Percentiles rank a stretch among this genome's conserved stretches.
phyloP scores from a whole-genome alignment of 2,329 filamentous ascomycete genomes.

The Epichloe sibirici region DNA sequence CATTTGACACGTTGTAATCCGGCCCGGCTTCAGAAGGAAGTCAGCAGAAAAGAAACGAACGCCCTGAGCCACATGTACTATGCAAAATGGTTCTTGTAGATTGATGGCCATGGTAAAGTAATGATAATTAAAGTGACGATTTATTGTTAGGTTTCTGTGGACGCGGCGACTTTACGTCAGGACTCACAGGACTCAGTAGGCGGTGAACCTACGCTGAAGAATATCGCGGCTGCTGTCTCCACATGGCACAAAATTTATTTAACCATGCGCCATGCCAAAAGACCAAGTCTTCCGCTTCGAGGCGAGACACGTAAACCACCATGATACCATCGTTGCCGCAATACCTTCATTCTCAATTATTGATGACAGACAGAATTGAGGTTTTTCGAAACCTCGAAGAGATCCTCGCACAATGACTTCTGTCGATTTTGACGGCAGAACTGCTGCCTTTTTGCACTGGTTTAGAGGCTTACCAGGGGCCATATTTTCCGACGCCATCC shows the following conservation, averaged over 20 bases:
- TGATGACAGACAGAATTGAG: not conserved
- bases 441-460: constrained; percentile 38
- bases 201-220: not conserved
- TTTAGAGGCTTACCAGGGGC: constrained; percentile 39
- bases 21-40: too few species aligned
- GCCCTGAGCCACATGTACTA: not conserved
- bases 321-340: too few species aligned
- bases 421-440: constrained; percentile 28
- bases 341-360: too few species aligned
- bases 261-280: too few species aligned
- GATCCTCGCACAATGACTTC: constrained; percentile 2
- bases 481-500: constrained; percentile 39
- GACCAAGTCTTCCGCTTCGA: too few species aligned
- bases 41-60: not conserved
- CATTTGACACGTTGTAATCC: too few species aligned
- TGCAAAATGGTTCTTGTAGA: too few species aligned
- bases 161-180: not conserved
- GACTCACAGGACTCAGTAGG: not conserved
- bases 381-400: not conserved
- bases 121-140: too few species aligned
- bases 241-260: not conserved
- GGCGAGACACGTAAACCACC: too few species aligned
- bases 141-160: not conserved
- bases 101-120: not conserved
- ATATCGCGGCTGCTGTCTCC: not conserved